Base-by-base conservation (phyloP, 768 basidiomycete genomes). In the Hygrophoropsis aurantiaca region DNA sequence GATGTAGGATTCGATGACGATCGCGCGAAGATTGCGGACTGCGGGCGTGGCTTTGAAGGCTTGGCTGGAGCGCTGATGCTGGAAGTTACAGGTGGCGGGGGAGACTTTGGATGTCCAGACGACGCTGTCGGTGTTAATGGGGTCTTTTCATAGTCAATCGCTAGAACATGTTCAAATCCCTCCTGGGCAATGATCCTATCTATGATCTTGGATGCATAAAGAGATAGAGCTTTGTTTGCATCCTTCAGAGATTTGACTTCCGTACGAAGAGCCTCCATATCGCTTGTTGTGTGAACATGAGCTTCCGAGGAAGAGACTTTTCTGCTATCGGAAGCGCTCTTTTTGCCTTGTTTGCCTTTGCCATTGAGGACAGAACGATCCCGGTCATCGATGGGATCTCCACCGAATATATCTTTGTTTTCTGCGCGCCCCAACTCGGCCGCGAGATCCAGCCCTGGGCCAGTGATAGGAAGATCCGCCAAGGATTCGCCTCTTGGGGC, bases 151-250 rank as follows among this genome's bases (percentile, higher is more conserved):
- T 90, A 95, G 65, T 97, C 94, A 37, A 81, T 85, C n/a, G 94
- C 90, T 27, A 97, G 81, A 45, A 98, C 89, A 58, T 95, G 92
- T 66, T 98, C 95, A 69, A 95, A 97, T 19, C 94, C 94, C 67
- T 97, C 94, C 66, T 94, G 88, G 1, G 88, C 80, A 57, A 97
- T 95, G 61, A 98, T 97, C 37, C 94, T 83, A 72, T 98, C 95
- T 59, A 98, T 90, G 55, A 98, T 98, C 76, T 97, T 98, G 38
- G 91, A 93, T 4, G 94, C 93, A 60, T 98, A 98, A 33, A 97
- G 70, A 15, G 92, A 92, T 11, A 98, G 73, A 1, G 94, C 94
- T 65, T 95, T 95, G 74, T 97, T 97, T 36, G 92, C 92, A 62
- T 97, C 94, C 64, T 87, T 90, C 66, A 98, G 80, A 24, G 84